Evolutionary conservation across 2,329 filamentous ascomycete genomes (phyloP).

Genomic region (Fusarium pseudonygamai): DNA sequence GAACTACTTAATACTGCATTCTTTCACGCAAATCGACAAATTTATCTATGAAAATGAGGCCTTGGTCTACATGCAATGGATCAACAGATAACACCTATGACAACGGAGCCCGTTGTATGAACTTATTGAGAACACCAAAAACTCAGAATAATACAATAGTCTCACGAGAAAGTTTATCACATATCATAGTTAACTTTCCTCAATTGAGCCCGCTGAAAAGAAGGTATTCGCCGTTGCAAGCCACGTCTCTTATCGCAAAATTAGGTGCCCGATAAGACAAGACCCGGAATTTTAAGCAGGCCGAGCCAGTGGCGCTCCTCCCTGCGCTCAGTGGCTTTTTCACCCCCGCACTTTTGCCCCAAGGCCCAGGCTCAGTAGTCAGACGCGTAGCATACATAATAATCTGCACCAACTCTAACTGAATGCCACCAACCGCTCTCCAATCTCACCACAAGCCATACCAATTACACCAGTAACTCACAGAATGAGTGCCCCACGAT

Average conservation of each 20-base stretch:
- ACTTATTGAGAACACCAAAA: neutral
- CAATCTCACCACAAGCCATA: too few species aligned
- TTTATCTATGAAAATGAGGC: too few species aligned
- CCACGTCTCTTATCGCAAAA: neutral
- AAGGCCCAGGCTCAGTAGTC: neutral
- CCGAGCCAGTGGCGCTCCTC: neutral
- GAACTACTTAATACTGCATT: too few species aligned
- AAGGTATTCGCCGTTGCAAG: neutral
- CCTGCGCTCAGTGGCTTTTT: neutral
- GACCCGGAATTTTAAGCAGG: conserved; percentile 1
- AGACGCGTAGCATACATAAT: neutral
- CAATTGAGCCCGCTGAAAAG: too few species aligned
- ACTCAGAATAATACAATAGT: rapidly evolving
- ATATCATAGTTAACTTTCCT: too few species aligned
- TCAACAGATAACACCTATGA: too few species aligned
- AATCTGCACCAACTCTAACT: neutral
- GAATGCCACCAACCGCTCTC: neutral
- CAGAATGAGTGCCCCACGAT: conserved; percentile 9
- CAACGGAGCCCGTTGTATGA: rapidly evolving
- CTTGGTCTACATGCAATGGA: too few species aligned
- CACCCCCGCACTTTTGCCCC: neutral
- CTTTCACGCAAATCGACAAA: too few species aligned
- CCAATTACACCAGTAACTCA: rapidly evolving
- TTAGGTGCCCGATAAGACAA: neutral
- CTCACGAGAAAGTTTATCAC: rapidly evolving